phyloP scores from a whole-genome alignment of 2,329 filamentous ascomycete genomes.

The Xylariales sp. region DNA sequence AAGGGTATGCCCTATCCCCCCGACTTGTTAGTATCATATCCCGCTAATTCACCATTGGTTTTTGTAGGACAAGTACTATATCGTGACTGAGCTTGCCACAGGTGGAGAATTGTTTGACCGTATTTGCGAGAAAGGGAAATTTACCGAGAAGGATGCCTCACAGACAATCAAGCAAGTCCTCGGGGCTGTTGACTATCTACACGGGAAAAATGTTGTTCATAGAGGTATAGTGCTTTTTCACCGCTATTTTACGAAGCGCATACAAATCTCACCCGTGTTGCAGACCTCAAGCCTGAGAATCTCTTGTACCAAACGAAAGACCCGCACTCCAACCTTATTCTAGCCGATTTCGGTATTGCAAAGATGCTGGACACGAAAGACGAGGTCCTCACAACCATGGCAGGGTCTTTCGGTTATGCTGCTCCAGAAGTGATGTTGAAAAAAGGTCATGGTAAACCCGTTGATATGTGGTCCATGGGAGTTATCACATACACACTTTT shows the following conservation, averaged over 20 bases:
- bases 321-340: slow-evolving; percentile 82
- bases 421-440: slow-evolving; percentile 99
- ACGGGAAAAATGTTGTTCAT: slow-evolving; percentile 94
- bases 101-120: slow-evolving; percentile 97
- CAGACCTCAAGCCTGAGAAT: slow-evolving; percentile 98
- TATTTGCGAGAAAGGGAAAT: slow-evolving; percentile 97
- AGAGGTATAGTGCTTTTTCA: slow-evolving; percentile 69
- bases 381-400: slow-evolving; percentile 97
- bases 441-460: slow-evolving; percentile 95
- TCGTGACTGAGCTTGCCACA: slow-evolving; percentile 94
- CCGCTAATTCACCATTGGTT: slow-evolving; percentile 30
- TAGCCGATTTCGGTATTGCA: slow-evolving; percentile 98
- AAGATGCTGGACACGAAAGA: slow-evolving; percentile 95
- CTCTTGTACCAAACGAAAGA: slow-evolving; percentile 89
- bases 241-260: not conserved
- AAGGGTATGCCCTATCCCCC: slow-evolving; percentile 72
- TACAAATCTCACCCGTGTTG: slow-evolving; percentile 31
- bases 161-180: slow-evolving; percentile 96
- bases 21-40: not conserved
- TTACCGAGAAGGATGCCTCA: slow-evolving; percentile 97
- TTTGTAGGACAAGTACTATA: slow-evolving; percentile 96
- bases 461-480: slow-evolving; percentile 99
- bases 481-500: slow-evolving; percentile 99
- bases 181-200: slow-evolving; percentile 92
- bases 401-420: slow-evolving; percentile 96